A percentile compares a stretch with the other conserved stretches of the same genome.
Conservation (phyloP, 768 basidiomycete genomes). For the Boletus reticulatus region DNA sequence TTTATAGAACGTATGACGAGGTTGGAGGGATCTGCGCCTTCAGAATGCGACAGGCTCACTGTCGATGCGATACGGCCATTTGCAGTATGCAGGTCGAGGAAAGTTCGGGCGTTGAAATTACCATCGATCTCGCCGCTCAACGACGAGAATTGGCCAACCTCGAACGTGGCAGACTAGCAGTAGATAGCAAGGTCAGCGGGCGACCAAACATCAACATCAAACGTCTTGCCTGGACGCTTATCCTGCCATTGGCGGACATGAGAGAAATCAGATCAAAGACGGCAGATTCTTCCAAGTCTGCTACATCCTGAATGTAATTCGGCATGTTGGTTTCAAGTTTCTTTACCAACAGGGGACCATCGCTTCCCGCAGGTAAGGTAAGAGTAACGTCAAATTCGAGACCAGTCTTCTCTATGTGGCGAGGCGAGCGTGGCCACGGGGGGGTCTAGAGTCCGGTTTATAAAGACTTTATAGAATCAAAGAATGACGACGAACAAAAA, state of each 20-base stretch:
- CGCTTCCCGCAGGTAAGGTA: constrained; percentile 34
- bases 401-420: constrained; percentile 4
- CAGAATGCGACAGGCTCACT: constrained; percentile 36
- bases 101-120: constrained; percentile 34
- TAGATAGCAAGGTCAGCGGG: background rate
- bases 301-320: constrained; percentile 39
- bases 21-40: constrained; percentile 22
- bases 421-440: background rate
- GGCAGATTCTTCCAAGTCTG: constrained; percentile 32
- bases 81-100: constrained; percentile 35
- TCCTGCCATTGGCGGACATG: constrained; percentile 33
- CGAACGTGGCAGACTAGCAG: constrained; percentile 34
- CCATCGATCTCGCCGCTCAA: constrained; percentile 48
- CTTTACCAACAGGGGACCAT: constrained; percentile 34
- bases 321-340: constrained; percentile 42
- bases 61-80: constrained; percentile 40
- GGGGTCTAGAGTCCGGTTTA: constrained; percentile 32
- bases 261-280: constrained; percentile 39
- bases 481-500: constrained; percentile 28
- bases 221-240: constrained; percentile 35
- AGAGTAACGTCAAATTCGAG: constrained; percentile 37
- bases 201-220: background rate
- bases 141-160: constrained; percentile 31
- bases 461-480: background rate
- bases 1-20: constrained; percentile 40